Conservation (phyloP, 768 basidiomycete species). For the Psilocybe cyanescens region DNA sequence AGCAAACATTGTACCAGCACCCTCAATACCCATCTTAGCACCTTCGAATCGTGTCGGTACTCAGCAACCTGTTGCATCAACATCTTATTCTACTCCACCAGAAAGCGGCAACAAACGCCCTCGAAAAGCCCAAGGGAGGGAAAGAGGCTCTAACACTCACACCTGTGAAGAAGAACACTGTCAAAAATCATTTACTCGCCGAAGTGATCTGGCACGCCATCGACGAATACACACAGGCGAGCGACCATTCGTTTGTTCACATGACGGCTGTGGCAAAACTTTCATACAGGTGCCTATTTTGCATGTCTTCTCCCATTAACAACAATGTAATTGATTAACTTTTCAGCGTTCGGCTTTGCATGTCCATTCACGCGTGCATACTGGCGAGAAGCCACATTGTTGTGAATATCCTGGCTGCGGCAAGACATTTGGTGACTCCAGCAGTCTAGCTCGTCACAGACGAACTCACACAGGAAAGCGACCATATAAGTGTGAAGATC, state of each 20-base stretch:
- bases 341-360: conserved; percentile 84
- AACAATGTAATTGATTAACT: conserved; percentile 5
- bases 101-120: conserved; percentile 35
- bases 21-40: conserved; percentile 34
- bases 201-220: conserved; percentile 84
- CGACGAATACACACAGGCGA: conserved; percentile 92
- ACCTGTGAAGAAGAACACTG: conserved; percentile 76
- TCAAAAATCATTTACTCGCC: conserved; percentile 79
- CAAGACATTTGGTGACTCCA: conserved; percentile 91
- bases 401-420: conserved; percentile 90
- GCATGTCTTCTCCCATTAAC: conserved; percentile 3
- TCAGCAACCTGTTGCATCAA: conserved; percentile 52
- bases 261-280: conserved; percentile 81
- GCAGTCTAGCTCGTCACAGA: conserved; percentile 89
- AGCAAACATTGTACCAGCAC: conserved; percentile 23
- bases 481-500: conserved; percentile 85
- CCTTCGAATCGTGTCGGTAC: conserved; percentile 37
- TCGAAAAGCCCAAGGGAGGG: conserved; percentile 47
- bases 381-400: conserved; percentile 90
- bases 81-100: conserved; percentile 41
- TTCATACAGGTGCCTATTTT: conserved; percentile 80
- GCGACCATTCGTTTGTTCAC: conserved; percentile 77
- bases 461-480: conserved; percentile 88
- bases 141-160: conserved; percentile 53
- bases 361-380: conserved; percentile 88